Percentiles rank a stretch among this genome's conserved stretches.
These are phyloP conservation scores for Mycena pura DNA, from an alignment of 768 basidiomycete species.

Conservation along the genomic window DNA sequence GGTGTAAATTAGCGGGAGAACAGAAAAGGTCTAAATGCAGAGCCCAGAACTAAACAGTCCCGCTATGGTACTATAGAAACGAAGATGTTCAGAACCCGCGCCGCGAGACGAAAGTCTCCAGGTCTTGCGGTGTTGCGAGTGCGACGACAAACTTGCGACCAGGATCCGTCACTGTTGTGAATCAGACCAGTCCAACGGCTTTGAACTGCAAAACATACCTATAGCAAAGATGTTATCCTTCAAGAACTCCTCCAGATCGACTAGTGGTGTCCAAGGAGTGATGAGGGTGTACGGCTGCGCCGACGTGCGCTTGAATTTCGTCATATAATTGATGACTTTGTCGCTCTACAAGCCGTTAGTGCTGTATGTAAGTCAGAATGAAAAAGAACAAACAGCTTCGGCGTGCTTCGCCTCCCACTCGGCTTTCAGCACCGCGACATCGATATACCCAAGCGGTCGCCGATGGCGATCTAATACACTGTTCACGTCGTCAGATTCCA, in stretches of 20 bases:
- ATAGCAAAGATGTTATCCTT: slow-evolving; percentile 76
- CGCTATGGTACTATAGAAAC: too few species aligned
- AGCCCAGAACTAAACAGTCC: too few species aligned
- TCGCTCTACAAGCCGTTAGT: slow-evolving; percentile 57
- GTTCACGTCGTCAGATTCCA: neutral
- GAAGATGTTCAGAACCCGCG: slow-evolving; percentile 43
- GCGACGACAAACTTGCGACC: slow-evolving; percentile 84
- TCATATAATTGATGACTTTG: slow-evolving; percentile 73
- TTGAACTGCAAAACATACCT: slow-evolving; percentile 47
- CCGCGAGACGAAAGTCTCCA: slow-evolving; percentile 66
- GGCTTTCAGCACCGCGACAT: slow-evolving; percentile 74
- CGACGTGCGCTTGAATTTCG: slow-evolving; percentile 70
- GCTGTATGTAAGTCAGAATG: neutral
- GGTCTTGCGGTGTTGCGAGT: slow-evolving; percentile 78
- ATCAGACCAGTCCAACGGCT: neutral
- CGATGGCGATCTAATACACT: slow-evolving; percentile 80
- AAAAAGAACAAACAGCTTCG: slow-evolving; percentile 65
- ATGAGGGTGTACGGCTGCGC: slow-evolving; percentile 78
- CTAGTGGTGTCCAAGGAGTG: slow-evolving; percentile 79
- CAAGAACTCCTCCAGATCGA: slow-evolving; percentile 84
- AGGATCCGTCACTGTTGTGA: slow-evolving; percentile 77
- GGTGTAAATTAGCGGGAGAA: slow-evolving; percentile 16
- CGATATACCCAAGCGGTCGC: slow-evolving; percentile 84
- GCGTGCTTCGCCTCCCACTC: slow-evolving; percentile 81
- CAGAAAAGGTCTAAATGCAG: slow-evolving; percentile 8